Conservation (phyloP, 768 basidiomycete genomes). For the Flagelloscypha sp. region DNA sequence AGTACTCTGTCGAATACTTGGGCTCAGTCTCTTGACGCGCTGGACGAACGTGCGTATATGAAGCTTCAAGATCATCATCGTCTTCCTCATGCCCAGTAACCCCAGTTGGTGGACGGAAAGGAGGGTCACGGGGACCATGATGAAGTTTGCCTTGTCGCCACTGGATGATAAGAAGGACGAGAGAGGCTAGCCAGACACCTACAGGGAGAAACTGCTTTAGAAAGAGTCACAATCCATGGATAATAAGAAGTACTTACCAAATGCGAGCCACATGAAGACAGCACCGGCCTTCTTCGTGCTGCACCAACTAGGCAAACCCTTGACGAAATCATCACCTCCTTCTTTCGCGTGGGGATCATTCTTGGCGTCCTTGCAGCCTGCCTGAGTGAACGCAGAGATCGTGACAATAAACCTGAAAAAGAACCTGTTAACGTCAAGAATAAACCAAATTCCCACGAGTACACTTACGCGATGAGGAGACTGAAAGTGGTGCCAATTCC, state of each 20-base stretch:
- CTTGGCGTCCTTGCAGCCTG: slow-evolving; percentile 79
- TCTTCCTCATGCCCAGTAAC: slow-evolving; percentile 37
- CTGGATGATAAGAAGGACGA: slow-evolving; percentile 57
- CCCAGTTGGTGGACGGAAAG: slow-evolving; percentile 64
- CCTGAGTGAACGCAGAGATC: slow-evolving; percentile 80
- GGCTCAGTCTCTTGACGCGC: slow-evolving; percentile 18
- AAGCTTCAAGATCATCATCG: slow-evolving; percentile 45
- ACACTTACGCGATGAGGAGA: slow-evolving; percentile 69
- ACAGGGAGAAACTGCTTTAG: slow-evolving; percentile 1
- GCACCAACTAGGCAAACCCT: slow-evolving; percentile 75
- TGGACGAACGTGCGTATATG: slow-evolving; percentile 43
- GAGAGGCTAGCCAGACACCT: slow-evolving; percentile 73
- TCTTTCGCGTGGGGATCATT: slow-evolving; percentile 71
- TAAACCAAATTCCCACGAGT: too few species aligned
- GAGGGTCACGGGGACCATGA: slow-evolving; percentile 55
- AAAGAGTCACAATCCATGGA: slow-evolving; percentile 4
- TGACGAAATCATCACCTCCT: slow-evolving; percentile 57
- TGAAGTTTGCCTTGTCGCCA: slow-evolving; percentile 64
- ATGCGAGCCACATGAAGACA: slow-evolving; percentile 84
- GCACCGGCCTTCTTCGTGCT: slow-evolving; percentile 85
- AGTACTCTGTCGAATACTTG: slow-evolving; percentile 18
- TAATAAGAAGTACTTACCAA: slow-evolving; percentile 40
- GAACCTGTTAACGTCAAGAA: slow-evolving; percentile 1
- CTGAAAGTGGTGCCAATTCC: slow-evolving; percentile 57
- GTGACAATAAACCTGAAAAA: slow-evolving; percentile 57